Evolutionary conservation across 306 rosid species (phyloP).

Genomic region (Vigna reflexopilosa): DNA sequence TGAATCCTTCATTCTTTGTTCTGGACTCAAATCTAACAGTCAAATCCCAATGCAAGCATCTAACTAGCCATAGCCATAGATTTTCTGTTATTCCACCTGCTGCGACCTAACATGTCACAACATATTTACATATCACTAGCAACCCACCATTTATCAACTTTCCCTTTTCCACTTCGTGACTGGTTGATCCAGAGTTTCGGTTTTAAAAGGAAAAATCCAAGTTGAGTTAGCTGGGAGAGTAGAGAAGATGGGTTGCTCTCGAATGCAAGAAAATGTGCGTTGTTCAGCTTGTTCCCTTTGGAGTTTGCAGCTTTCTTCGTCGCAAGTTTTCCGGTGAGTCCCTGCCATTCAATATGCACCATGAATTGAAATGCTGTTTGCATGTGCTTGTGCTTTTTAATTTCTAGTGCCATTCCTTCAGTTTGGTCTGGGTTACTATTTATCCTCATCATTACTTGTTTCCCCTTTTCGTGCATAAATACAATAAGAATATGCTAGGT

Average conservation of each 20-base stretch:
- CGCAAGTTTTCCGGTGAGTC: constrained; percentile 26
- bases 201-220: not conserved
- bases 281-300: not conserved
- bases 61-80: constrained; percentile 18
- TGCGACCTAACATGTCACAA: constrained; percentile 2
- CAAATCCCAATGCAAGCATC: constrained; percentile 35
- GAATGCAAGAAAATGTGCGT: not conserved
- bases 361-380: not conserved
- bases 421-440: not conserved
- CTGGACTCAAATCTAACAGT: constrained; percentile 41
- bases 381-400: not conserved
- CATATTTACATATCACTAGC: not conserved
- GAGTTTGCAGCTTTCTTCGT: not conserved
- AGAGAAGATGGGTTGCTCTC: not conserved
- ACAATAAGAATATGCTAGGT: not conserved
- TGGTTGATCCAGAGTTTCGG: not conserved
- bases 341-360: not conserved
- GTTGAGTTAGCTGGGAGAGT: not conserved
- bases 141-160: not conserved
- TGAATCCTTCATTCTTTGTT: constrained; percentile 38
- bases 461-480: not conserved
- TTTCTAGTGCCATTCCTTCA: not conserved
- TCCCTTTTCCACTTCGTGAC: not conserved
- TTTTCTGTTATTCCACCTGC: constrained; percentile 21
- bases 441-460: not conserved